Percentiles rank a stretch among this genome's conserved stretches.
Conservation (phyloP, 345 rosid genomes). For the Eucalyptus guilfoylei region DNA sequence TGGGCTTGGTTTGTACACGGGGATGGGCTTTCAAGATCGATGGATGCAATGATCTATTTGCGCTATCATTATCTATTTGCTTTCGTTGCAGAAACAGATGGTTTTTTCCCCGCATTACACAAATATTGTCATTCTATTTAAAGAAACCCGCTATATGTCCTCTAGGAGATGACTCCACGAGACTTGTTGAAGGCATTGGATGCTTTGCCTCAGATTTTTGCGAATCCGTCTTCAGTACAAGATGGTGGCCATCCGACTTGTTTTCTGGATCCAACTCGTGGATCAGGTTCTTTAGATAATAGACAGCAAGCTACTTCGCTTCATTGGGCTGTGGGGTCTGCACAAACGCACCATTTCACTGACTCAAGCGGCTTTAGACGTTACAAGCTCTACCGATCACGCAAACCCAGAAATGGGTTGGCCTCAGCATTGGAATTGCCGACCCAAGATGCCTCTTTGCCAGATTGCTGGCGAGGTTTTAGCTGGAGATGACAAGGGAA, state of each 20-base stretch:
- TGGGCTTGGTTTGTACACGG: not conserved
- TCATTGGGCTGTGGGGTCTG: not conserved
- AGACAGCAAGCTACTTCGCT: not conserved
- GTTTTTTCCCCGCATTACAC: not conserved
- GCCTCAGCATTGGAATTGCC: not conserved
- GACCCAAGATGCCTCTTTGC: not conserved
- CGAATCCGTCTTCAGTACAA: not conserved
- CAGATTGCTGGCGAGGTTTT: not conserved
- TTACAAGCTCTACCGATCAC: not conserved
- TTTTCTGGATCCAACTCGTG: not conserved
- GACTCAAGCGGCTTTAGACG: not conserved
- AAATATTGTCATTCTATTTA: not conserved
- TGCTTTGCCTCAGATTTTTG: not conserved
- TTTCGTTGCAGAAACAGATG: not conserved
- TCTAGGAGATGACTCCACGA: not conserved
- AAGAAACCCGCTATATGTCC: not conserved
- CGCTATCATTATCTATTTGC: not conserved
- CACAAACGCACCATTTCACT: not conserved
- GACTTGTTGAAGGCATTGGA: not conserved
- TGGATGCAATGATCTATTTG: not conserved
- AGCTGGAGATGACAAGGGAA: not conserved
- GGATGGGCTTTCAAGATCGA: not conserved
- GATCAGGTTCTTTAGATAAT: not conserved
- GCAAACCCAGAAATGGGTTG: not conserved
- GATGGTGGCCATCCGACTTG: not conserved